A percentile compares a stretch with the other conserved stretches of the same genome.
Conservation (phyloP, 345 rosid genomes). For the Aurinia saxatilis region DNA sequence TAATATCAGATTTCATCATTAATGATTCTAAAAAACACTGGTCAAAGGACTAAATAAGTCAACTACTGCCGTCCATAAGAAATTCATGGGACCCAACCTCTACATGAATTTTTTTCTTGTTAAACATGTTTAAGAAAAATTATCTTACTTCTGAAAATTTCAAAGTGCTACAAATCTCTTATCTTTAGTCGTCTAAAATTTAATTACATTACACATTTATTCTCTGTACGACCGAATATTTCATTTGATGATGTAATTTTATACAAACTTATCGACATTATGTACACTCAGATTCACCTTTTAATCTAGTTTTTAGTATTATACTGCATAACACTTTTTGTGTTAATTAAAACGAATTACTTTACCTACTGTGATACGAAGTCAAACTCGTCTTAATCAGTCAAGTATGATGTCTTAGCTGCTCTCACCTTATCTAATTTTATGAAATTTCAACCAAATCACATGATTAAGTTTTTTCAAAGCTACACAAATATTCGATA, state of each 20-base stretch:
- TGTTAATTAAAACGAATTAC: not conserved
- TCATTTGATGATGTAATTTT: not conserved
- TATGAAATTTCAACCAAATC: not conserved
- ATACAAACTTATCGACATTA: not conserved
- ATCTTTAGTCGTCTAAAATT: not conserved
- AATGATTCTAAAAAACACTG: slow-evolving; percentile 18
- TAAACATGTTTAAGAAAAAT: not conserved
- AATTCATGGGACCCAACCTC: slow-evolving; percentile 13
- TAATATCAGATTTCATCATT: not conserved
- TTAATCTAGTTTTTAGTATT: not conserved
- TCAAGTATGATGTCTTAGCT: slow-evolving; percentile 23
- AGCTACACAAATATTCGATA: not conserved
- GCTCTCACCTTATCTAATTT: not conserved
- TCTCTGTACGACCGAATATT: not conserved
- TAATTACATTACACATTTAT: not conserved
- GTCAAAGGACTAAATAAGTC: slow-evolving; percentile 26
- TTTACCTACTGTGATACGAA: slow-evolving; percentile 11
- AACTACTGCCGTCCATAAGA: slow-evolving; percentile 21
- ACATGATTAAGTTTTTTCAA: not conserved
- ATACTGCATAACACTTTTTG: not conserved
- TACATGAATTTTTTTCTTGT: not conserved
- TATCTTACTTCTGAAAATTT: not conserved
- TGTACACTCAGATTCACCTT: too few relatives aligned
- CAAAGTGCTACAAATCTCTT: not conserved
- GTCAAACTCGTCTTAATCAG: slow-evolving; percentile 10